Evolutionary conservation across 305 asterid genomes (phyloP).

Genomic region (Rubia tinctorum): DNA sequence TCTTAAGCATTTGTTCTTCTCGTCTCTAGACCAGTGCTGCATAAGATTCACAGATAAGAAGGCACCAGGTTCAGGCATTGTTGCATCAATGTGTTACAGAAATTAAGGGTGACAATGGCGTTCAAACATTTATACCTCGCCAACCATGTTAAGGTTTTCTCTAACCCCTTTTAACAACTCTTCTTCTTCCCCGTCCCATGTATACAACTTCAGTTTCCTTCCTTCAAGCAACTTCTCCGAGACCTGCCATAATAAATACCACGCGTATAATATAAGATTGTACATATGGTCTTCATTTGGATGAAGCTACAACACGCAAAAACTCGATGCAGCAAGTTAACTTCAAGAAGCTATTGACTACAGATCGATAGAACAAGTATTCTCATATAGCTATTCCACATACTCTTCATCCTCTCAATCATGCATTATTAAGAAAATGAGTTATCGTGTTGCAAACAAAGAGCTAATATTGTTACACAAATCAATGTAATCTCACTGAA

Average conservation of each 20-base stretch:
- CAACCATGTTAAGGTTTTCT: slow-evolving; percentile 75
- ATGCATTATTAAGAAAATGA: neutral
- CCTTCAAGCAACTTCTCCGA: slow-evolving; percentile 51
- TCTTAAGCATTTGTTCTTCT: slow-evolving; percentile 72
- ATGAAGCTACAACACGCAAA: neutral
- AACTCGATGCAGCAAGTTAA: neutral
- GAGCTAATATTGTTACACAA: neutral
- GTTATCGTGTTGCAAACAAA: neutral
- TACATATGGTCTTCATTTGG: neutral
- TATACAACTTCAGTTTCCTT: slow-evolving; percentile 60
- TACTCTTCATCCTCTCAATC: neutral
- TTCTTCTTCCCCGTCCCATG: slow-evolving; percentile 75
- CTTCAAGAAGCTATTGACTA: neutral
- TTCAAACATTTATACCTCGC: slow-evolving; percentile 47
- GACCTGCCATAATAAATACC: slow-evolving; percentile 39
- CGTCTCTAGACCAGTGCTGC: slow-evolving; percentile 89
- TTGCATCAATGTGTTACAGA: slow-evolving; percentile 10
- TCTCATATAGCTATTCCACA: neutral
- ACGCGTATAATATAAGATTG: neutral
- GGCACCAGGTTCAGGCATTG: slow-evolving; percentile 14
- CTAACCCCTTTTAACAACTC: slow-evolving; percentile 66
- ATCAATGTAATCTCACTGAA: neutral
- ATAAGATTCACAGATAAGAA: slow-evolving; percentile 18
- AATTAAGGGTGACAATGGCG: neutral
- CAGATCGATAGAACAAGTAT: neutral